phyloP scores from a whole-genome alignment of 108 stramenopile genomes.

The Nitzschia palea region DNA sequence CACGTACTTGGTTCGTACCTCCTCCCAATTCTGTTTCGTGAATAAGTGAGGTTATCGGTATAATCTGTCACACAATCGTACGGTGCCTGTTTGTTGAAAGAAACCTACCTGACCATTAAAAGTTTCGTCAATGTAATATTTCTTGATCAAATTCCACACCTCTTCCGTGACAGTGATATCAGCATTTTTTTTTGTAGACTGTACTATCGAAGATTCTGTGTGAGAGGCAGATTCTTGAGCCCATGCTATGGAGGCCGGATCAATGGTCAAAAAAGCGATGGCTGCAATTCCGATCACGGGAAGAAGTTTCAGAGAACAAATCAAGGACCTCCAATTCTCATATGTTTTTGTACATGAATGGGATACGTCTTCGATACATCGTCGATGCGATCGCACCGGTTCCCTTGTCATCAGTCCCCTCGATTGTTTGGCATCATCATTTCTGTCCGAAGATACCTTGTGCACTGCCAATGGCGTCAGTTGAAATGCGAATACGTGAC shows the following conservation, averaged over 20 bases:
- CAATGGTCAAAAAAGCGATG: neutral
- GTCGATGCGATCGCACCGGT: too few species aligned
- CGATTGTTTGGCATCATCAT: too few species aligned
- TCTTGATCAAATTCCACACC: slow-evolving; percentile 72
- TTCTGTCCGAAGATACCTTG: too few species aligned
- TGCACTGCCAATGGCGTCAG: too few species aligned
- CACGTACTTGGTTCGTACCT: slow-evolving; percentile 16
- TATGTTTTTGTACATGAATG: too few species aligned
- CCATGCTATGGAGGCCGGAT: neutral
- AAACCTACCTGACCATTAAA: slow-evolving; percentile 47
- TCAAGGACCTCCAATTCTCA: too few species aligned
- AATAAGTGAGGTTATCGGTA: too few species aligned
- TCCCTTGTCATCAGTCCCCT: too few species aligned
- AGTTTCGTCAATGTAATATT: slow-evolving; percentile 74
- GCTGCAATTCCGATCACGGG: neutral
- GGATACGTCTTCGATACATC: too few species aligned
- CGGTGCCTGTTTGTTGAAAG: too few species aligned
- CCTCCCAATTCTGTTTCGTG: slow-evolving; percentile 48
- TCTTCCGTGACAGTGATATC: slow-evolving; percentile 58
- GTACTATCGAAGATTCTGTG: neutral
- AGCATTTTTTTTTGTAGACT: neutral
- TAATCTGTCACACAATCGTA: too few species aligned
- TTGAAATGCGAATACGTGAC: too few species aligned
- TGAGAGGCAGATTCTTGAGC: neutral
- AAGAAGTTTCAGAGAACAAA: neutral